Conservation (phyloP, 1,284 basidiomycete species). For the Sporisorium graminicola region DNA sequence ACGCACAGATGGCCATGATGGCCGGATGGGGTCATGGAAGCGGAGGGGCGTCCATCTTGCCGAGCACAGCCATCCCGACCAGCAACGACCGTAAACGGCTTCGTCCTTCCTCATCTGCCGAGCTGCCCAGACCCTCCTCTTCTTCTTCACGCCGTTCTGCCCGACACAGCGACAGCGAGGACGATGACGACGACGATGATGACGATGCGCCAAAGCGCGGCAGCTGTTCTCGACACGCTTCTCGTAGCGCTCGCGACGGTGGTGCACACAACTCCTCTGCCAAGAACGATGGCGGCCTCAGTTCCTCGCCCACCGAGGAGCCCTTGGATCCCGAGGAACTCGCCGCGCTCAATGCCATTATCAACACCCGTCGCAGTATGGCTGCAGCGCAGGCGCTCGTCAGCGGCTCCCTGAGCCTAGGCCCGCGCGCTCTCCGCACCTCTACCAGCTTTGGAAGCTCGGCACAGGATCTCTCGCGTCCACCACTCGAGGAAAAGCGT, state of each 20-base stretch:
- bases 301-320: conserved; percentile 36
- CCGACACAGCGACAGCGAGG: conserved; percentile 18
- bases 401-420: conserved; percentile 47
- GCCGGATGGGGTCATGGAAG: conserved; percentile 64
- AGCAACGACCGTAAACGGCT: conserved; percentile 29
- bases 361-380: conserved; percentile 68
- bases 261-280: neutral
- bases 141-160: conserved; percentile 25
- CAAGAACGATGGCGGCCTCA: conserved; percentile 5
- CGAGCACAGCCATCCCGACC: conserved; percentile 22
- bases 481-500: conserved; percentile 33
- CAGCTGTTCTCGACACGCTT: neutral
- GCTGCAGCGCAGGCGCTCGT: conserved; percentile 65
- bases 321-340: conserved; percentile 67
- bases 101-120: conserved; percentile 18
- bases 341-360: conserved; percentile 68
- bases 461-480: conserved; percentile 22
- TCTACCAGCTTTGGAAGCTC: conserved; percentile 44
- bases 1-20: conserved; percentile 63
- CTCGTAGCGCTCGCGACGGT: conserved; percentile 7
- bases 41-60: conserved; percentile 40
- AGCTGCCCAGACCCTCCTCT: conserved; percentile 13
- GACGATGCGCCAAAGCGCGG: neutral
- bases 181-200: neutral
- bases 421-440: conserved; percentile 20